Conservation (phyloP, 257 asterid species). For the Penstemon newberryi region DNA sequence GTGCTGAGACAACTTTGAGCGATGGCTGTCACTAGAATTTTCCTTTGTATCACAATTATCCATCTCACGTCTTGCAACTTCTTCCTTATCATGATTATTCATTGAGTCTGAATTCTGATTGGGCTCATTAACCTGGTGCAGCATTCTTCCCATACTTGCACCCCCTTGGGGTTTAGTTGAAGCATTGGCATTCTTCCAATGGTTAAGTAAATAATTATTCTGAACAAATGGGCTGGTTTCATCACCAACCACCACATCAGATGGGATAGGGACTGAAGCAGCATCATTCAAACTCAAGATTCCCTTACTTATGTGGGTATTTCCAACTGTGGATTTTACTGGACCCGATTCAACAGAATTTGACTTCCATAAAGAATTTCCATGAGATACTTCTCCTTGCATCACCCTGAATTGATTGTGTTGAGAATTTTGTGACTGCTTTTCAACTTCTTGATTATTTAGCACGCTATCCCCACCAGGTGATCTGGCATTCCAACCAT, state of each 20-base stretch:
- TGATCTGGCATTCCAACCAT: slow-evolving; percentile 53
- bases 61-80: slow-evolving; percentile 39
- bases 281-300: slow-evolving; percentile 42
- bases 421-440: slow-evolving; percentile 40
- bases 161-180: slow-evolving; percentile 43
- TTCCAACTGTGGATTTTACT: slow-evolving; percentile 41
- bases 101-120: slow-evolving; percentile 35
- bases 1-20: slow-evolving; percentile 53
- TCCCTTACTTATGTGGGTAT: slow-evolving; percentile 42
- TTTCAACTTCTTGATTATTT: slow-evolving; percentile 39
- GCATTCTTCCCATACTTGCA: slow-evolving; percentile 45
- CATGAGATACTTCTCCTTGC: slow-evolving; percentile 46
- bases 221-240: slow-evolving; percentile 49
- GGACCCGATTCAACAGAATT: slow-evolving; percentile 45
- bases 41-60: slow-evolving; percentile 53
- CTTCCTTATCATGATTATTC: slow-evolving; percentile 40
- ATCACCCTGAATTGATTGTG: slow-evolving; percentile 37
- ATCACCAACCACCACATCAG: slow-evolving; percentile 39
- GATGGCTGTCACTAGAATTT: slow-evolving; percentile 66
- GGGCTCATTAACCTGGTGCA: slow-evolving; percentile 39
- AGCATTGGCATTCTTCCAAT: slow-evolving; percentile 62
- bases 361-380: slow-evolving; percentile 50
- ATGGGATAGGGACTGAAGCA: slow-evolving; percentile 39
- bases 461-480: slow-evolving; percentile 47
- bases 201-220: slow-evolving; percentile 45